Evolutionary conservation across 1,139 yeast genomes (phyloP), one percentile per base, ranked within the genome.

Genomic region (Petasospora rhodanensis): DNA sequence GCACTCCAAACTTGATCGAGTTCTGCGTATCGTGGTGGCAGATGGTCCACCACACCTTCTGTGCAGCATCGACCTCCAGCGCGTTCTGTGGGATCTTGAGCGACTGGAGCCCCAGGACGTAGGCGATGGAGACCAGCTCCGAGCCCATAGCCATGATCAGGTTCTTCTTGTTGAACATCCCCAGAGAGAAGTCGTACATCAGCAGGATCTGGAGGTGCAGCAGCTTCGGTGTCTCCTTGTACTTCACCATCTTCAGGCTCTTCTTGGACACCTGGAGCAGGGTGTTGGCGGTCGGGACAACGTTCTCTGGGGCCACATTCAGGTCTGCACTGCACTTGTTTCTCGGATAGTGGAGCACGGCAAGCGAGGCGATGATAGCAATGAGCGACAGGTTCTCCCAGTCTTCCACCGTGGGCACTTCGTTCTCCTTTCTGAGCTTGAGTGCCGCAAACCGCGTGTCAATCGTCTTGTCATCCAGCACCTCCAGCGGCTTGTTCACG

Each of bases 41-140:
- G 7, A 47, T 35, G 14, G 38, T 29, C 51, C 51, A 47, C 51
- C 51, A 47, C 2, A 45, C 24, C 15, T 32, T 38, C 14, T 43
- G 44, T 4, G 44, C 22, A 3, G 30, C 28, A 21, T 45, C 49
- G 12, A 38, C 17, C 17, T 47, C 51, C 14, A 45, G 25, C 2
- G 45, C 28, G 20, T 45, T 45, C 22, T 45, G 42, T 2, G 51
- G 49, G 9, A 42, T 42, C 21, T 40, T 34, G 14, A 35, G 32
- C 4, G 42, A 37, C 20, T 47, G 51, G 3, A 47, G 21, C 1
- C 45, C 45, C 10, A 47, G 35, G 5, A 39, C 37, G 18, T 45
- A 47, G 0, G 49, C 43, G 40, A 47, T 41, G 14, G 51, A 39
- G 12, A 45, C 47, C 24, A 47, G 29, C 21, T 47, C 49, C 3